These are phyloP conservation scores for Paraphaeosphaeria sporulosa DNA, from an alignment of 2,329 filamentous ascomycete genomes.

Conservation along the genomic window DNA sequence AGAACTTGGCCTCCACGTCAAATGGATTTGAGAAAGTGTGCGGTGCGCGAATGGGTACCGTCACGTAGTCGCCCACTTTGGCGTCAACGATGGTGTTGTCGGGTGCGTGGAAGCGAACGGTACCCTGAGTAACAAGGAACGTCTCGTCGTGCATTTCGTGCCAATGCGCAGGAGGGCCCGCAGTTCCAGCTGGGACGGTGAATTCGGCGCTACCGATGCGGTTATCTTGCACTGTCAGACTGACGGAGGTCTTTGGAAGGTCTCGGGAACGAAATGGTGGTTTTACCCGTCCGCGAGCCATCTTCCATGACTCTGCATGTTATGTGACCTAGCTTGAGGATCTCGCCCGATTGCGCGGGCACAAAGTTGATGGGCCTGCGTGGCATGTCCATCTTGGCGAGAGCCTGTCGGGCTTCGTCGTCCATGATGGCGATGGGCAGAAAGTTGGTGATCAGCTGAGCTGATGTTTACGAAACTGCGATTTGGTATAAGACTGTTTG, in stretches of 20 bases:
- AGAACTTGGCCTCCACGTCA: slow-evolving; percentile 62
- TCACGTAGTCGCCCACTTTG: slow-evolving; percentile 61
- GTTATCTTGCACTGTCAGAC: slow-evolving; percentile 48
- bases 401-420: slow-evolving; percentile 44
- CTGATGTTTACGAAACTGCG: too few relatives aligned
- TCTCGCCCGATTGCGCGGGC: slow-evolving; percentile 57
- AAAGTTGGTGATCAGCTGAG: background rate
- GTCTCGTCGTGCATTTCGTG: slow-evolving; percentile 66
- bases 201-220: slow-evolving; percentile 58
- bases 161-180: slow-evolving; percentile 60
- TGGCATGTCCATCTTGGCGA: slow-evolving; percentile 49
- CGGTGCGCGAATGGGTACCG: slow-evolving; percentile 62
- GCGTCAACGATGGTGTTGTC: slow-evolving; percentile 57
- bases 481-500: background rate
- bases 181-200: slow-evolving; percentile 56
- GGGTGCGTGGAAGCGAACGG: slow-evolving; percentile 60
- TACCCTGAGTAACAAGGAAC: slow-evolving; percentile 63
- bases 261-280: background rate
- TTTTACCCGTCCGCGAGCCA: slow-evolving; percentile 56
- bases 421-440: slow-evolving; percentile 34
- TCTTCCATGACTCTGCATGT: slow-evolving; percentile 62
- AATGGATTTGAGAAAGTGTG: slow-evolving; percentile 66
- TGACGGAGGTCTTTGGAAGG: background rate
- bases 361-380: slow-evolving; percentile 58
- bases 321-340: slow-evolving; percentile 58